A percentile compares a stretch with the other conserved stretches of the same genome.
Evolutionary conservation across 2,329 filamentous ascomycete genomes (phyloP).

Genomic region (Gnomoniopsis sp.): DNA sequence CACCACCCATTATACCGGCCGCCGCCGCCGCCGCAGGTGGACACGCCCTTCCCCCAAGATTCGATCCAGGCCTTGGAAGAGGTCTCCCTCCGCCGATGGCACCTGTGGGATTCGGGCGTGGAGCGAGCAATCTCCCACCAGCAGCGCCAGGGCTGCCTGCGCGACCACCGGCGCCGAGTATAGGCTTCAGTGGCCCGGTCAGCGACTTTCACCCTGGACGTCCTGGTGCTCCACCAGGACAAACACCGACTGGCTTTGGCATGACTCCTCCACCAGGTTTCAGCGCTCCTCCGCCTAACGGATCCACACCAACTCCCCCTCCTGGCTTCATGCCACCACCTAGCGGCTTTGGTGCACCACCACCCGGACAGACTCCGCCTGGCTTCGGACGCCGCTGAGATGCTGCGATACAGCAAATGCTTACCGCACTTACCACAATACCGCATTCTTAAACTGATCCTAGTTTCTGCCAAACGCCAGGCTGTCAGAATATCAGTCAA

Average conservation of each 20-base stretch:
- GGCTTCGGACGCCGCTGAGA: constrained; percentile 23
- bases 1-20: constrained; percentile 29
- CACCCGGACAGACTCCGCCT: constrained; percentile 19
- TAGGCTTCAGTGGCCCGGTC: constrained; percentile 41
- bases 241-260: constrained; percentile 35
- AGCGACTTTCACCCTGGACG: constrained; percentile 45
- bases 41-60: constrained; percentile 21
- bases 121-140: constrained; percentile 39
- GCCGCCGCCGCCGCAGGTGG: constrained; percentile 19
- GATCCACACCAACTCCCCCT: constrained; percentile 27
- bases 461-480: background rate
- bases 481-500: background rate
- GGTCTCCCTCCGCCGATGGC: constrained; percentile 13
- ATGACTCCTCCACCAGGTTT: constrained; percentile 36
- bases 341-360: constrained; percentile 24
- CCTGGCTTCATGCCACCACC: constrained; percentile 43
- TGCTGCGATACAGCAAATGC: background rate
- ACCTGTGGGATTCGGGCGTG: constrained; percentile 21
- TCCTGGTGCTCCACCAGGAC: constrained; percentile 29
- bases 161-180: constrained; percentile 44
- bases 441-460: background rate
- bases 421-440: background rate
- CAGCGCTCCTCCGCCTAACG: constrained; percentile 29
- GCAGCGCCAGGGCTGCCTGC: constrained; percentile 49
- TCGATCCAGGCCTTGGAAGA: constrained; percentile 8